Evolutionary conservation across 2,329 filamentous ascomycete species (phyloP), one percentile per base, ranked within the genome.

Genomic region (Epichloe uncinata): DNA sequence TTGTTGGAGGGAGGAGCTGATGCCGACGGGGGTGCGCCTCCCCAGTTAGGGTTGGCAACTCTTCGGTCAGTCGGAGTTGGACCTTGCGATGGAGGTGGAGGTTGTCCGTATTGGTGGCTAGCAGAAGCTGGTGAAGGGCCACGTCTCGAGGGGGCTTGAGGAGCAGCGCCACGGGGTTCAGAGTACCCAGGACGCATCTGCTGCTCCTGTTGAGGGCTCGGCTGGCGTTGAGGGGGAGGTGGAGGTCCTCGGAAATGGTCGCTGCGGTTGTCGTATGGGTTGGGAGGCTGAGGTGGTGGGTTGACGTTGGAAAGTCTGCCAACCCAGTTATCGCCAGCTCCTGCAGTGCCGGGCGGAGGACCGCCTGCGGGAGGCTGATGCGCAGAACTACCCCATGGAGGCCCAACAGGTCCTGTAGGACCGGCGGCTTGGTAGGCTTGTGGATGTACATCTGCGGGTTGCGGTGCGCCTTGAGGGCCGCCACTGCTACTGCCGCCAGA

Each of bases 391-490:
- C 86, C 87, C 91, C 91, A 97, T 64, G 94, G 86, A 55, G 89
- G 90, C 11, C 86, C 87, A 56, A 86, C 85, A 49, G 93, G 84
- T 41, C 85, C 86, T 45, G 83, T 84, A 49, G 93, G 84, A 45
- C 86, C 86, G 45, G 83, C 79, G 49, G 82, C 80, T 66, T 95
- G 89, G 61, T 97, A 97, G 6, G 90, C 87, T 62, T 95, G 88
- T 46, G 91, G 91, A 64, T 97, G 90, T 20, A 97, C 89, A 66
- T 98, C 93, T 61, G 95, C 91, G 8, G 93, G 91, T 59, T 93
- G 80, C n/a, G 91, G 90, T 47, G 84, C 87, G 58, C 77, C 82
- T 60, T 84, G 86, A 53, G 84, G 75, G 58, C 84, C 74, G 58
- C 84, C 74, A 53, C 87, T 83, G 62, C 81, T 84, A 54, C 81